Conservation (phyloP, 768 basidiomycete genomes). For the Macrolepiota albuminosa region DNA sequence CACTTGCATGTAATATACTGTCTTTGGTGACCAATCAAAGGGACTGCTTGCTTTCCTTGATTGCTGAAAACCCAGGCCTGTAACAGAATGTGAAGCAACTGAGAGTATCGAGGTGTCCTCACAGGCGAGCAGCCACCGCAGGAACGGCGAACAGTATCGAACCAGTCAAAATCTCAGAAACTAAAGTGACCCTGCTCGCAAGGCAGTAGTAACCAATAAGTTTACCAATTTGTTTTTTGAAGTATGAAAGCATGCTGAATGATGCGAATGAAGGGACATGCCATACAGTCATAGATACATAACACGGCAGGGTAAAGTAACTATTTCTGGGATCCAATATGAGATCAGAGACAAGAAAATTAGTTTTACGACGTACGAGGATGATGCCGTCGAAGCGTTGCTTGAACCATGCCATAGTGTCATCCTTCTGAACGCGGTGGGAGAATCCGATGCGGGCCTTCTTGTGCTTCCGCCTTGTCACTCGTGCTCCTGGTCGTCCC, state of each 20-base stretch:
- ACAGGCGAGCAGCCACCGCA: not conserved
- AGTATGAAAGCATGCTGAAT: conserved; percentile 5
- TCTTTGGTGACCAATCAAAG: not conserved
- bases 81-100: not conserved
- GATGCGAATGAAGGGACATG: conserved; percentile 15
- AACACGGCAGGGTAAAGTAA: conserved; percentile 9
- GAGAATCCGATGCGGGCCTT: conserved; percentile 81
- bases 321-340: conserved; percentile 17
- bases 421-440: conserved; percentile 93
- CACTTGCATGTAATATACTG: not conserved
- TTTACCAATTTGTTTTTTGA: conserved; percentile 8
- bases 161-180: not conserved
- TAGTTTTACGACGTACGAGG: conserved; percentile 49
- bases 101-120: not conserved
- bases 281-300: conserved; percentile 21
- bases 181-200: not conserved
- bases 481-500: conserved; percentile 92
- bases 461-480: conserved; percentile 87
- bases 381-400: conserved; percentile 98
- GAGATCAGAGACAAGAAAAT: conserved; percentile 1
- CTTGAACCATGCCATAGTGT: conserved; percentile 99
- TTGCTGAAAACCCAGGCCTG: not conserved
- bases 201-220: not conserved
- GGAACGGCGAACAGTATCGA: not conserved
- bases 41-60: not conserved